Conservation (phyloP, 768 basidiomycete genomes). For the Lactarius indigo region DNA sequence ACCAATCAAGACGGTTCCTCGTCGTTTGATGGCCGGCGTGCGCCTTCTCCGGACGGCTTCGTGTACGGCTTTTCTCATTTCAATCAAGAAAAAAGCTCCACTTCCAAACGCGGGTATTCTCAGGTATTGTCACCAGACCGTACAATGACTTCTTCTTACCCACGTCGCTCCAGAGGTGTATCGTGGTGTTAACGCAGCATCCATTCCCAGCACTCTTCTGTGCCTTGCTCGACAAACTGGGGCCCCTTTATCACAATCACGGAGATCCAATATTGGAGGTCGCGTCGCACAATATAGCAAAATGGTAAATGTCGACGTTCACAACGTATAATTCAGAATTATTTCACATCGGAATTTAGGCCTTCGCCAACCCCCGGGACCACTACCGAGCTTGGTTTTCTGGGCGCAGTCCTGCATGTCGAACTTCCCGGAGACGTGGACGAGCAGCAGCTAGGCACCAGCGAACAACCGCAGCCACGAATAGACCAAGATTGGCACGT, state of each 20-base stretch:
- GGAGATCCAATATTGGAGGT: conserved; percentile 80
- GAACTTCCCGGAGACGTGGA: conserved; percentile 67
- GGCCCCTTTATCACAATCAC: conserved; percentile 68
- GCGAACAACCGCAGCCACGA: conserved; percentile 30
- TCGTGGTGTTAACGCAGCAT: conserved; percentile 78
- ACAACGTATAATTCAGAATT: conserved; percentile 1
- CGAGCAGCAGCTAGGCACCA: conserved; percentile 67
- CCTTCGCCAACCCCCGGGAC: conserved; percentile 65
- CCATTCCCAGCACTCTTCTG: conserved; percentile 80
- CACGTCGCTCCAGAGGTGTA: conserved; percentile 51
- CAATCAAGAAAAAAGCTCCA: conserved; percentile 59
- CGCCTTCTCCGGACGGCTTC: conserved; percentile 54
- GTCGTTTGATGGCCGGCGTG: conserved; percentile 34
- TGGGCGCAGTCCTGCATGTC: conserved; percentile 71
- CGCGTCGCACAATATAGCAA: conserved; percentile 80
- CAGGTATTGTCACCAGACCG: conserved; percentile 46
- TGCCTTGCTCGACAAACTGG: conserved; percentile 64
- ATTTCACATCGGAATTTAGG: conserved; percentile 53
- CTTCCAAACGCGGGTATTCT: conserved; percentile 73
- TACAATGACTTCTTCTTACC: conserved; percentile 10
- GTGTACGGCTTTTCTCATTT: conserved; percentile 79
- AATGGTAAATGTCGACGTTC: conserved; percentile 54
- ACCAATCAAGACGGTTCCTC: conserved; percentile 25
- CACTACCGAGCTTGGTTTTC: conserved; percentile 75
- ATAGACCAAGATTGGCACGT: conserved; percentile 24